Evolutionary conservation across 148 eudicot genomes (phyloP), one percentile per base, ranked within the genome.

Genomic region (Spergularia bocconei): DNA sequence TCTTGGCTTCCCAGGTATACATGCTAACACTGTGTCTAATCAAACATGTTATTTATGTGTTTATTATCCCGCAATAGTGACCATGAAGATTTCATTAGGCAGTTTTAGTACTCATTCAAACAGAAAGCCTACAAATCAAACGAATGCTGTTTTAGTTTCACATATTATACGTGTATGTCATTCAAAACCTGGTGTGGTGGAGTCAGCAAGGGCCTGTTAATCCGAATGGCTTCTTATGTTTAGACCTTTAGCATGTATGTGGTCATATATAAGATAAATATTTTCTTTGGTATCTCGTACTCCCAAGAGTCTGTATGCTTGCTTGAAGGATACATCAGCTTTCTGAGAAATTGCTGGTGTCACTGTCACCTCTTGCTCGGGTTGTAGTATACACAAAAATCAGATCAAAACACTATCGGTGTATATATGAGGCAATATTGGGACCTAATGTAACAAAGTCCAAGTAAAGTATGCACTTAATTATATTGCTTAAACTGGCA

Each of bases 1-100:
- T 82, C 61, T 57, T 78, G 60, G 85, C 79, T 78, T 78, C 76
- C 17, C 75, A 82, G 85, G 85, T 82, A 21, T 47, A 0, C 11
- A 41, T 11, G 10, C 68, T 36, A 20, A 25, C 36, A 13, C 69
- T 53, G 19, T n/a, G 16, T 57, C 15, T 44, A 44, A 41, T 41
- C 8, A 41, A 23, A 9, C 0, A 44, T 5, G 10, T 44, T 6
- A 44, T 9, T 44, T 41, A 41, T 8, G 0, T 41, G 47, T 5
- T 41, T 44, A 29, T 44, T 44, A 44, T 44, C 10, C 48, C 48
- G 10, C 48, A 6, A 44, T 44, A 44, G 10, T 44, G 8, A 44
- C 48, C 10, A 9, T 4, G 48, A 44, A 44, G 0, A 44, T 44
- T 6, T 44, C 48, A 4, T 44, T 44, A 44, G 48, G 10, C 48